Evolutionary conservation across 2,329 filamentous ascomycete genomes (phyloP), one percentile per base, ranked within the genome.

Genomic region (Trichocomaceae sp.): DNA sequence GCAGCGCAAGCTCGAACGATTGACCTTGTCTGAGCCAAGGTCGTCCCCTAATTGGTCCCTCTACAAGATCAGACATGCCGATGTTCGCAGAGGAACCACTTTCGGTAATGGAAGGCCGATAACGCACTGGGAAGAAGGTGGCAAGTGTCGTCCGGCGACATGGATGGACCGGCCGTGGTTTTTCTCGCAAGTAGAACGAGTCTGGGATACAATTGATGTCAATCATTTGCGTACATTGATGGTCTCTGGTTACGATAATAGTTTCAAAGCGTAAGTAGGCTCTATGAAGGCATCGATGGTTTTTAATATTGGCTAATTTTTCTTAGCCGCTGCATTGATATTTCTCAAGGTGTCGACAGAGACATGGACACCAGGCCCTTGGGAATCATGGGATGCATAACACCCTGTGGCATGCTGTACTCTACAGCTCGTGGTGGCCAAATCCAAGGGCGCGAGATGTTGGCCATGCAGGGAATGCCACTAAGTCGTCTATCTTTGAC

Each of bases 301-400:
- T 23, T 15, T 5, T 13, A 13, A 46, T 5, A 20, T n/a, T 35
- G 37, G 26, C 31, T 41, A 19, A 42, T 13, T 45, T 33, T 50
- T 42, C 9, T 19, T 13, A 73, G 70, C 56, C 65, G 71, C 47
- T 70, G 64, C 35, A 77, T 83, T 60, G 85, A 92, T 57, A 70
- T 88, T 0, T 87, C 84, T 5, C 88, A 91, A 63, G 90, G 90
- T 51, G 77, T 89, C 8, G 84, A 89, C 62, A 76, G 86, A 13
- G 76, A 78, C 10, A 69, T 68, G 1, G 76, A 81, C 50, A 68
- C 58, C 1, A 67, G 66, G 0, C 68, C 71, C 0, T 76, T 79
- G 41, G 87, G 87, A 0, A 75, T 87, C 5, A 73, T 81, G 2
- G 78, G 81, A 0, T 91, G 88, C 63, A 73, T 90, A 9, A 89